Percentiles rank a stretch among this genome's conserved stretches.
These are phyloP conservation scores for Allium fistulosum DNA, from an alignment of 106 monocot species.

Conservation along the genomic window DNA sequence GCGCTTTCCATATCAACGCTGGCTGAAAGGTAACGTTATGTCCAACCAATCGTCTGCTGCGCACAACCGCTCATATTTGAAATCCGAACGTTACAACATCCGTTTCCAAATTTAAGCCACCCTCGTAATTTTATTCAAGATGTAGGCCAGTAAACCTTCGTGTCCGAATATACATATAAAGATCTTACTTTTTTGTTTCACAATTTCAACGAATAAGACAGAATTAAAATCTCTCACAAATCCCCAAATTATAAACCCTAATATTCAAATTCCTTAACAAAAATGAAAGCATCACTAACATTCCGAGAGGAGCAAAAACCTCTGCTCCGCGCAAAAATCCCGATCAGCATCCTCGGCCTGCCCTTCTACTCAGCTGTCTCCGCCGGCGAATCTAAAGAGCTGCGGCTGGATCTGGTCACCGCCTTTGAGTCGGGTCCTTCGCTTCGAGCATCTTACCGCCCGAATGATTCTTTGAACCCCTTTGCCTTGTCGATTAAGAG, in stretches of 20 bases:
- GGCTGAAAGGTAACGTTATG: no score
- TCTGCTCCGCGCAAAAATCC: slow-evolving; percentile 57
- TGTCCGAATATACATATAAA: no score
- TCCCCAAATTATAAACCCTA: slow-evolving; percentile 13
- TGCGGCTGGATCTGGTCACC: slow-evolving; percentile 77
- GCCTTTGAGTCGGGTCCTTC: slow-evolving; percentile 73
- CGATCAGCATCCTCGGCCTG: slow-evolving; percentile 71
- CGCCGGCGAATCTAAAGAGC: slow-evolving; percentile 54
- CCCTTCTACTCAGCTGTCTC: slow-evolving; percentile 63
- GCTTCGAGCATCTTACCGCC: slow-evolving; percentile 73
- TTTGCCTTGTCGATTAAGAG: slow-evolving; percentile 61
- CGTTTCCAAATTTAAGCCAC: no score
- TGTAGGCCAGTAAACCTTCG: no score
- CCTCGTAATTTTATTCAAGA: no score
- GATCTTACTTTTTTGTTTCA: no score
- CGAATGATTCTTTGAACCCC: slow-evolving; percentile 55
- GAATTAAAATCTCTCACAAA: no score
- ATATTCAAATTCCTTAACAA: neutral
- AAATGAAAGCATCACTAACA: slow-evolving; percentile 89
- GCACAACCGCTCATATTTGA: no score
- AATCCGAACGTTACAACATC: no score
- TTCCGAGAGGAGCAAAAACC: slow-evolving; percentile 73
- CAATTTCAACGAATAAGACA: no score
- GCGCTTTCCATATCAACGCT: no score
- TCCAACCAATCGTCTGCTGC: no score